Evolutionary conservation across 2,329 filamentous ascomycete species (phyloP).

Genomic region (Ascosphaera apis): DNA sequence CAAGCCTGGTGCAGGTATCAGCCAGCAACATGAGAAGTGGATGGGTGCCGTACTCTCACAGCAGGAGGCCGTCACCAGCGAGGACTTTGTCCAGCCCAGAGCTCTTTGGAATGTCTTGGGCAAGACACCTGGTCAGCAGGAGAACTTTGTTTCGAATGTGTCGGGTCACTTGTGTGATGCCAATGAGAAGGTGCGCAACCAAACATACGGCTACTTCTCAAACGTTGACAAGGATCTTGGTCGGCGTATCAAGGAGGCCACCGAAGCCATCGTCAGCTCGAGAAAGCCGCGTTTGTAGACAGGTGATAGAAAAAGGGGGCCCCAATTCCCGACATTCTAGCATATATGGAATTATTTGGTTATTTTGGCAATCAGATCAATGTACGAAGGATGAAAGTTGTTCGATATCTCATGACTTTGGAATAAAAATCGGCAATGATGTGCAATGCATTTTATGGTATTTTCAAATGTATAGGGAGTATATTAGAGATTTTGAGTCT

Average conservation of each 20-base stretch:
- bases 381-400: too few relatives aligned
- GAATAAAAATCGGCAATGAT: too few relatives aligned
- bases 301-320: too few relatives aligned
- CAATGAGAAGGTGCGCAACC: constrained; percentile 29
- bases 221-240: constrained; percentile 33
- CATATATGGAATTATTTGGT: too few relatives aligned
- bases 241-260: constrained; percentile 27
- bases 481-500: too few relatives aligned
- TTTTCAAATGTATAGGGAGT: too few relatives aligned
- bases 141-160: constrained; percentile 37
- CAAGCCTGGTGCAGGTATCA: constrained; percentile 17
- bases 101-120: constrained; percentile 22
- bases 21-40: constrained; percentile 23
- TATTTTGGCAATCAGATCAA: too few relatives aligned
- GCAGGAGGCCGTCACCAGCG: constrained; percentile 20
- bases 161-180: constrained; percentile 32
- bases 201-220: constrained; percentile 38
- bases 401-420: too few relatives aligned
- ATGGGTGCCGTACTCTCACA: constrained; percentile 16
- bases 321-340: too few relatives aligned
- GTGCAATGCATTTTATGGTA: too few relatives aligned
- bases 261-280: constrained; percentile 17
- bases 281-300: too few relatives aligned
- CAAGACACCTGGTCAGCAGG: constrained; percentile 31
- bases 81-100: constrained; percentile 23